Percentiles rank a stretch among this genome's conserved stretches.
phyloP scores from a whole-genome alignment of 2,329 filamentous ascomycete species.

The Verticillium isaacii region DNA sequence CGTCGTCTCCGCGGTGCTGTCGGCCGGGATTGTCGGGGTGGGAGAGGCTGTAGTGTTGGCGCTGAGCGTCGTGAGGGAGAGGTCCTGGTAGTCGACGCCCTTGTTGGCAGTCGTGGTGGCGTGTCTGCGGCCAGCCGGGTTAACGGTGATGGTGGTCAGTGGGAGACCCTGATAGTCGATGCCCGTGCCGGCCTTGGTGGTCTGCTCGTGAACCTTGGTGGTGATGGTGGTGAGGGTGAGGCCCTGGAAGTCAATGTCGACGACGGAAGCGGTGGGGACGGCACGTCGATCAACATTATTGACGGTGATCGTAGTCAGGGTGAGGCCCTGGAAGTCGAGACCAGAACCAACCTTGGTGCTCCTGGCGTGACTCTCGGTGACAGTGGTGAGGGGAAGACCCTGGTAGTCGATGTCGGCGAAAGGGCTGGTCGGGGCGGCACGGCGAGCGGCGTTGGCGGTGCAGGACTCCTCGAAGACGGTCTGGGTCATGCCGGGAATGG shows the following conservation, averaged over 20 bases:
- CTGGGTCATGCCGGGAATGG: conserved; percentile 22
- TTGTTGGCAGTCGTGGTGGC: not conserved
- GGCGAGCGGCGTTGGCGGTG: conserved; percentile 16
- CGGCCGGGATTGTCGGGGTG: not conserved
- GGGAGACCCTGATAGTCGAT: not conserved
- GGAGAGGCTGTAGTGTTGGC: too few relatives aligned
- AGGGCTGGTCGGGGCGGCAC: not conserved
- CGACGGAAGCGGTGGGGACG: too few relatives aligned
- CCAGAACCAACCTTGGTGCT: not conserved
- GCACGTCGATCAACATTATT: too few relatives aligned
- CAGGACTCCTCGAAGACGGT: conserved; percentile 12
- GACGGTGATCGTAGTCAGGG: too few relatives aligned
- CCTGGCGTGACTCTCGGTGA: not conserved
- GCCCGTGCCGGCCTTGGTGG: too few relatives aligned
- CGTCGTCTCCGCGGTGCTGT: not conserved
- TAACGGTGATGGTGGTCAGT: conserved; percentile 7
- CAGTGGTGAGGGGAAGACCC: not conserved
- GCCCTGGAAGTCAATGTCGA: too few relatives aligned
- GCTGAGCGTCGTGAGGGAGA: not conserved
- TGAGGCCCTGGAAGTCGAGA: too few relatives aligned
- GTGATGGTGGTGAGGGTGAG: conserved; percentile 5
- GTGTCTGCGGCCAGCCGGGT: conserved; percentile 13
- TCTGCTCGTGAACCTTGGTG: not conserved
- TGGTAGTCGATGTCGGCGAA: not conserved
- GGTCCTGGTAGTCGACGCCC: not conserved